Evolutionary conservation across 805 yeast genomes (phyloP), one percentile per base, ranked within the genome.

Genomic region (Saturnispora galanensis): DNA sequence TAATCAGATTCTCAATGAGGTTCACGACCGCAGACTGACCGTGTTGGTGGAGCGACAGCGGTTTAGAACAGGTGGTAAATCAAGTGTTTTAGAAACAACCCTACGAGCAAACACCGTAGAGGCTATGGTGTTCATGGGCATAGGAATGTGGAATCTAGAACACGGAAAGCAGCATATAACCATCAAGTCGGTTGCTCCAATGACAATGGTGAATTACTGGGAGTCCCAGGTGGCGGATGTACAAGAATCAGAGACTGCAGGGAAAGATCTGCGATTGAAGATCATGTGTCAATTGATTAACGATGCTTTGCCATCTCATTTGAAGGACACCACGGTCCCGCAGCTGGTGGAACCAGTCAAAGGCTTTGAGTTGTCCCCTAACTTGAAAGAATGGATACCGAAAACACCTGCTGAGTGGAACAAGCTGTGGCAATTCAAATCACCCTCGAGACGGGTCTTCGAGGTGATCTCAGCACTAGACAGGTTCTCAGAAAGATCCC

Each of bases 11-110:
- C 11, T 42, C 16, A 35, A 32, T 5, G 34, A 39, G 9, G 37
- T 26, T 15, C 31, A 36, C 6, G 34, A 33, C 5, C 31, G 30
- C 7, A 17, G 28, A 0, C 55, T 68, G 7, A 38, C 47, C 3
- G 65, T 75, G 3, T 52, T 78, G 10, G 60, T 79, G 3, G 86
- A 80, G 52, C 54, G 77, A 46, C 86, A 80, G 55, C 53, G 85
- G 34, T 64, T 71, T 35, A 64, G 84, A 41, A 66, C 76, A 0
- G 60, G 59, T 50, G 73, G 80, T 0, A 62, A 72, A 2, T 62
- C 65, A 10, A 58, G 56, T 13, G 70, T 79, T 1, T 61, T 74
- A 5, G 81, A 77, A 44, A 68, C 70, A 45, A 69, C 79, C 3
- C 55, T 78, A 28, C 67, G 70, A 41, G 70, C 76, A 4, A 79